Base-by-base conservation (phyloP, 106 monocot species). In the Dendrobium huoshanense region DNA sequence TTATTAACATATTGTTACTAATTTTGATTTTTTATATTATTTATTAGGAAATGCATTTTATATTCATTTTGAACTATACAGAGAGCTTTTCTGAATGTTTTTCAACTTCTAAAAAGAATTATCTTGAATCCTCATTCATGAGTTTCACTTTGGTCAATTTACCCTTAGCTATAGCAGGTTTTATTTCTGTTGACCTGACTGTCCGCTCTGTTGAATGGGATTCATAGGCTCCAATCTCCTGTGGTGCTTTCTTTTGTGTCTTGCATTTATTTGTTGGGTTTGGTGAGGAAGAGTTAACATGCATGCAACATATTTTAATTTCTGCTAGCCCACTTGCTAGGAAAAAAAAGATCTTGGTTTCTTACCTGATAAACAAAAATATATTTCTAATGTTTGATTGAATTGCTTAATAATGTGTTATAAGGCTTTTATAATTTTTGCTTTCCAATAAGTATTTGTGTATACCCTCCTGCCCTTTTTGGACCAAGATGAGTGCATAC, bases 1-100 rank as follows among this genome's bases (percentile, higher is more conserved):
- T 81, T 61, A 61, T 61, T 24, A 10, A 61, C 19, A 61, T 61
- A n/a, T n/a, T 61, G 61, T 61, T 61, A n/a, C 18, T 68, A 68
- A n/a, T 67, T 79, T 44, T 47, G 6, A 42, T n/a, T 7, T 31
- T 67, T 13, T 72, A 55, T 41, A 54, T 75, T 73, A 41, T 75
- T 40, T 80, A 15, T 72, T 59, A 20, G 48, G 33, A 25, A 33
- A 37, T 15, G 15, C 37, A 70, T 37, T 13, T 70, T 13, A 37
- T 70, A 22, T 61, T 61, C 6, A 1, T 22, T 61, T 61, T 61
- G 61, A 61, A 61, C 22, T 22, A 22, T 61, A 61, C 22, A 22
- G 4, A 61, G 3, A 6, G 61, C 0, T 61, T 22, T 61, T 61
- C 1, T 22, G n/a, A 61, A n/a, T 6, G 22, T n/a, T n/a, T 51